Conservation (phyloP, 1,139 yeast species). For the Lodderomyces theae region DNA sequence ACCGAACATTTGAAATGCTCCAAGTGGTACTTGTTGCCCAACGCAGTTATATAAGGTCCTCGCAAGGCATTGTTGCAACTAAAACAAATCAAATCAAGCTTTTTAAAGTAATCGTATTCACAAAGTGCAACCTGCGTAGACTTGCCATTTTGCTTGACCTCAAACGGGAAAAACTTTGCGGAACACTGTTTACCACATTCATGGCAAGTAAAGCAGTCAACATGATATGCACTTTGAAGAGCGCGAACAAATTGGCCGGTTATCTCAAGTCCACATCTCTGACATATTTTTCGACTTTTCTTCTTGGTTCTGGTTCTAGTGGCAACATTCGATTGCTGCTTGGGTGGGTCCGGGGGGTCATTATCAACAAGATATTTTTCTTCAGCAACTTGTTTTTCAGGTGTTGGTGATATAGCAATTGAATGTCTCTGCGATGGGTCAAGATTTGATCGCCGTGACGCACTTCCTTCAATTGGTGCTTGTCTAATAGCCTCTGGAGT, state of each 20-base stretch:
- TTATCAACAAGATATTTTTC: not conserved
- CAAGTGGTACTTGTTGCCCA: conserved; percentile 88
- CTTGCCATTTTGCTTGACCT: conserved; percentile 18
- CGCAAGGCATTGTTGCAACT: conserved; percentile 83
- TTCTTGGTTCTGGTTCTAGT: conserved; percentile 9
- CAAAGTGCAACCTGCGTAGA: conserved; percentile 69
- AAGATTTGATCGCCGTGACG: conserved; percentile 1
- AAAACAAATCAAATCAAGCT: conserved; percentile 77
- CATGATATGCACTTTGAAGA: conserved; percentile 73
- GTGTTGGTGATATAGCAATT: conserved; percentile 18
- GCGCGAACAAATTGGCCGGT: conserved; percentile 87
- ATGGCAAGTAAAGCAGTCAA: conserved; percentile 80
- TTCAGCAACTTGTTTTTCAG: conserved; percentile 8
- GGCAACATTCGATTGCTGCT: not conserved
- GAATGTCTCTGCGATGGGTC: conserved; percentile 18
- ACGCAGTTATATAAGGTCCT: conserved; percentile 92
- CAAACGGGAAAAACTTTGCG: conserved; percentile 65
- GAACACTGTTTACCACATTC: conserved; percentile 80
- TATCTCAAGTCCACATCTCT: conserved; percentile 63
- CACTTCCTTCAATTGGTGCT: not conserved
- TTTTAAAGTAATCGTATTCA: conserved; percentile 87
- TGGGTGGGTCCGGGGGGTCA: not conserved
- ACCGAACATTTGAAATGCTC: conserved; percentile 93
- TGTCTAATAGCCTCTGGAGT: not conserved
- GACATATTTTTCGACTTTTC: conserved; percentile 47